Conservation (phyloP, 805 yeast species). For the Lachancea mirantina region DNA sequence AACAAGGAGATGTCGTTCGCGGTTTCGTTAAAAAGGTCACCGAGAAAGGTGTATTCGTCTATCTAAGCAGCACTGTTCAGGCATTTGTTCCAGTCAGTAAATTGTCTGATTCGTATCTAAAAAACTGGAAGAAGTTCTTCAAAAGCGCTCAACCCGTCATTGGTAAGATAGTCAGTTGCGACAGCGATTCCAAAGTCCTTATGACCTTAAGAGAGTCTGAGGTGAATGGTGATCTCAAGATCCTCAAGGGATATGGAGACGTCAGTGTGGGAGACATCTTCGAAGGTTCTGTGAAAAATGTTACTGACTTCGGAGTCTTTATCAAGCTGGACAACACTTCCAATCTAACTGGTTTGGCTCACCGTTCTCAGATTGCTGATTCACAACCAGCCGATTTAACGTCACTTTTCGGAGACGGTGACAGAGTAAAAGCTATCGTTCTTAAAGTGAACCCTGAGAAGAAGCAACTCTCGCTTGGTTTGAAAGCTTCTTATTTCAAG, state of each 20-base stretch:
- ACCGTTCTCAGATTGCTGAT: constrained; percentile 76
- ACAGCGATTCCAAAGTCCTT: constrained; percentile 56
- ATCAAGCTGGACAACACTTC: constrained; percentile 70
- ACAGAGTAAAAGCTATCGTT: constrained; percentile 79
- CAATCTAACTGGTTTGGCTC: constrained; percentile 80
- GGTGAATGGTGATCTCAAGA: constrained; percentile 59
- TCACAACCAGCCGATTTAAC: constrained; percentile 48
- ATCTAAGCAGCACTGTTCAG: constrained; percentile 59
- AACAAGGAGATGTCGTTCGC: constrained; percentile 63
- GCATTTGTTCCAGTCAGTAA: constrained; percentile 80
- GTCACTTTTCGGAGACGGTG: constrained; percentile 79
- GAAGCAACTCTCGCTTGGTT: constrained; percentile 77
- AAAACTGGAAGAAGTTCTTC: constrained; percentile 82
- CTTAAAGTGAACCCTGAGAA: constrained; percentile 54
- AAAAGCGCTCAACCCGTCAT: constrained; percentile 61
- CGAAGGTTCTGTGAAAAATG: constrained; percentile 72
- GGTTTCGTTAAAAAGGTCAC: constrained; percentile 77
- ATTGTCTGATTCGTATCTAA: constrained; percentile 70
- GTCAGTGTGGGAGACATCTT: constrained; percentile 60
- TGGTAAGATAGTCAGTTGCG: constrained; percentile 64
- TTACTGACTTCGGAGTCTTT: constrained; percentile 87
- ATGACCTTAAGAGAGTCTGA: constrained; percentile 77
- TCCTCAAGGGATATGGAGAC: constrained; percentile 57
- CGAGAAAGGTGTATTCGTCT: constrained; percentile 70
- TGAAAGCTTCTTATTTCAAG: constrained; percentile 86